phyloP scores from a whole-genome alignment of 768 basidiomycete species.

The Boletus sp. region DNA sequence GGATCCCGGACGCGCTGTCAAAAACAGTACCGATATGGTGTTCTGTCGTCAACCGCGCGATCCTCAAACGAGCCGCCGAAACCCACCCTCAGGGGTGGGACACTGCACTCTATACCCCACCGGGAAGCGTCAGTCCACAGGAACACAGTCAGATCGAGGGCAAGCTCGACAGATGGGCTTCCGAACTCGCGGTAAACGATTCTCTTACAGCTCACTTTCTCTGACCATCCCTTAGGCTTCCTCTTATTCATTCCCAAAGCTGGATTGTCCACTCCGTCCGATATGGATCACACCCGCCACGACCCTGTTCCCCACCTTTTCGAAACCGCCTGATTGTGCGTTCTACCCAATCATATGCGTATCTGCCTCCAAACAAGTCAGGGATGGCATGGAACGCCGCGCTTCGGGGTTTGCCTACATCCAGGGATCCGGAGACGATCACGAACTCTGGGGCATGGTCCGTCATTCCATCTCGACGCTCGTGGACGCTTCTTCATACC shows the following conservation, averaged over 20 bases:
- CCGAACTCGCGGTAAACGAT: conserved; percentile 53
- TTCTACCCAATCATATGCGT: conserved; percentile 79
- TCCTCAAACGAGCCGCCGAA: conserved; percentile 22
- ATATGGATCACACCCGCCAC: conserved; percentile 85
- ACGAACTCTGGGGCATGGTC: conserved; percentile 86
- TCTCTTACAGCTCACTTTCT: not conserved
- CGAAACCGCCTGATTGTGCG: conserved; percentile 7
- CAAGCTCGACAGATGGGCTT: conserved; percentile 65
- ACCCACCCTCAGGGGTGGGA: conserved; percentile 45
- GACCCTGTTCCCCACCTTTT: conserved; percentile 43
- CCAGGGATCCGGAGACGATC: conserved; percentile 94
- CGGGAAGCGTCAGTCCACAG: conserved; percentile 60
- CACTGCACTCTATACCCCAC: conserved; percentile 63
- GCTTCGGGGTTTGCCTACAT: conserved; percentile 77
- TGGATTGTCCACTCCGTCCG: conserved; percentile 70
- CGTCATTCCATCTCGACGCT: conserved; percentile 9
- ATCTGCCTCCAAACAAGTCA: conserved; percentile 75
- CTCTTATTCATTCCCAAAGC: conserved; percentile 60
- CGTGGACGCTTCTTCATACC: not conserved
- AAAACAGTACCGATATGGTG: conserved; percentile 98
- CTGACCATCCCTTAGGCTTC: conserved; percentile 47
- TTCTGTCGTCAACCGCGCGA: conserved; percentile 73
- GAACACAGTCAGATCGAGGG: conserved; percentile 79
- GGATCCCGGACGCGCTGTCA: conserved; percentile 89
- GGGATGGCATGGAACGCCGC: conserved; percentile 58